Conservation (phyloP, 2,329 filamentous ascomycete species). For the Colletotrichum spinosum region DNA sequence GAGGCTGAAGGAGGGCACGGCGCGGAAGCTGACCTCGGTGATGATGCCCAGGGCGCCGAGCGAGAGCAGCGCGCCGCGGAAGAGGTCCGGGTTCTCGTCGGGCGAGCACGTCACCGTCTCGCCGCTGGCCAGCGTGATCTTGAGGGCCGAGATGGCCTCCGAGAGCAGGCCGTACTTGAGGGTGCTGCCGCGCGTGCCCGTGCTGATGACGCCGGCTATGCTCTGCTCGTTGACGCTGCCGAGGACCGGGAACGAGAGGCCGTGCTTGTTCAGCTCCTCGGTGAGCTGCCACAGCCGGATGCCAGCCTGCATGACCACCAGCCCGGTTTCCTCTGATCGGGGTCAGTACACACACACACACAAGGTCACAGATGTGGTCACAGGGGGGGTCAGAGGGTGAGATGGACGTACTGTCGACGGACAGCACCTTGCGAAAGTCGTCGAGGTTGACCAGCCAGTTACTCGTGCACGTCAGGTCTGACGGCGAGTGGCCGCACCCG, state of each 20-base stretch:
- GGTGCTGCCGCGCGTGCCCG: slow-evolving; percentile 94
- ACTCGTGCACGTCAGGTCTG: slow-evolving; percentile 90
- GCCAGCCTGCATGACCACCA: slow-evolving; percentile 86
- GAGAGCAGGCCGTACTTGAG: slow-evolving; percentile 86
- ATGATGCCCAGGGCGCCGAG: slow-evolving; percentile 93
- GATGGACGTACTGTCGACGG: slow-evolving; percentile 64
- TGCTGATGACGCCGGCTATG: slow-evolving; percentile 91
- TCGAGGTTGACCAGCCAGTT: slow-evolving; percentile 97
- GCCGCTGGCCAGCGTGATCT: slow-evolving; percentile 86
- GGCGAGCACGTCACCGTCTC: slow-evolving; percentile 77
- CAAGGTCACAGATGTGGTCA: background rate
- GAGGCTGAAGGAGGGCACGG: slow-evolving; percentile 83
- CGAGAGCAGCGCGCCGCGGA: slow-evolving; percentile 87
- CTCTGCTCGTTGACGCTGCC: slow-evolving; percentile 97
- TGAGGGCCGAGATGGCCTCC: slow-evolving; percentile 78
- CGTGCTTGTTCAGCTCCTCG: slow-evolving; percentile 77
- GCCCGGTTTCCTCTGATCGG: slow-evolving; percentile 63
- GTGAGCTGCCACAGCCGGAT: slow-evolving; percentile 84
- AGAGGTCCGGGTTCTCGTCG: slow-evolving; percentile 79
- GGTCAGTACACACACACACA: slow-evolving; percentile 6
- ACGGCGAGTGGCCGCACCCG: slow-evolving; percentile 92
- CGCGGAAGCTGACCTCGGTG: slow-evolving; percentile 86
- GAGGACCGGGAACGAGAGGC: slow-evolving; percentile 88
- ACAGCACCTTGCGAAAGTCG: slow-evolving; percentile 78
- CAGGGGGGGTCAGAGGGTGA: background rate